phyloP scores from a whole-genome alignment of 2,329 filamentous ascomycete species.

The Fusarium sp. region DNA sequence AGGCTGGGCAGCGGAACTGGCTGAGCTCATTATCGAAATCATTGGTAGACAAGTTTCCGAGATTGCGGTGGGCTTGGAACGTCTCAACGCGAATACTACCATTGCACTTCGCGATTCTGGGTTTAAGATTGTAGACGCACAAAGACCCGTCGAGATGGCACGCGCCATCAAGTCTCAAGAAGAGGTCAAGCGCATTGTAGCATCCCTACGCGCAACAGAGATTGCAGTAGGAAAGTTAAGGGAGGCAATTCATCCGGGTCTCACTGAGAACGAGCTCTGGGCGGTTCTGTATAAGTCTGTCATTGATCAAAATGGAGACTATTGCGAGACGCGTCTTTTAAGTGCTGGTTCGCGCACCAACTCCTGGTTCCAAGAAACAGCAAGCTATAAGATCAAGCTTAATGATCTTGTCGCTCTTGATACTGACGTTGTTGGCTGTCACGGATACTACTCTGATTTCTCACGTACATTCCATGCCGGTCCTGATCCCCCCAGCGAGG shows the following conservation, averaged over 20 bases:
- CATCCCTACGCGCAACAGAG: conserved; percentile 3
- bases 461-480: conserved; percentile 12
- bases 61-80: conserved; percentile 6
- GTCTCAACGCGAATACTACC: conserved; percentile 8
- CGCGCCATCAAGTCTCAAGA: conserved; percentile 8
- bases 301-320: conserved; percentile 17
- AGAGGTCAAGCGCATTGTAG: conserved; percentile 8
- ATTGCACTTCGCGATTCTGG: not conserved
- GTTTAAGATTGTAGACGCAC: conserved; percentile 3
- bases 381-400: conserved; percentile 9
- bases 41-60: not conserved
- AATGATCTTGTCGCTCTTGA: conserved; percentile 20
- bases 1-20: not conserved
- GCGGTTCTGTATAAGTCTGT: conserved; percentile 11
- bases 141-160: conserved; percentile 13
- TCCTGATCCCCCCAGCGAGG: conserved; percentile 6
- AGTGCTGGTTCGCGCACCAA: conserved; percentile 4
- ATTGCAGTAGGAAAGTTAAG: conserved; percentile 8
- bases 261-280: conserved; percentile 19
- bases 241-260: conserved; percentile 6
- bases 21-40: not conserved
- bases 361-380: conserved; percentile 17
- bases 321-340: conserved; percentile 10
- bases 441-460: conserved; percentile 22
- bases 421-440: conserved; percentile 21